phyloP scores from a whole-genome alignment of 352 stramenopile genomes.

The Phytophthora citrophthora region DNA sequence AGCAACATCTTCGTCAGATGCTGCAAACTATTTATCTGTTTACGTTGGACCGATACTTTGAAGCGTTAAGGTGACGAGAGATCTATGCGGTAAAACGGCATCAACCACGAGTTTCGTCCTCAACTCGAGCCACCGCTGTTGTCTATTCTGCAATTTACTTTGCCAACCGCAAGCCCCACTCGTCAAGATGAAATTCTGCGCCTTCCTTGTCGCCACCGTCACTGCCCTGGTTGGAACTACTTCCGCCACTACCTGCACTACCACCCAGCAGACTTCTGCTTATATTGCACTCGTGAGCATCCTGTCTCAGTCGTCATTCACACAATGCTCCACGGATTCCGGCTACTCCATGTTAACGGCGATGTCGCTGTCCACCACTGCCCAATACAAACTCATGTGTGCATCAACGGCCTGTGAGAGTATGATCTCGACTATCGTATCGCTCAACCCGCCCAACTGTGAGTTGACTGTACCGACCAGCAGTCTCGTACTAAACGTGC shows the following conservation, averaged over 20 bases:
- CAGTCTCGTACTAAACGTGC: slow-evolving; percentile 31
- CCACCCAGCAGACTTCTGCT: slow-evolving; percentile 14
- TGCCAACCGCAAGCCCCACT: background rate
- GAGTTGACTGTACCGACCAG: slow-evolving; percentile 30
- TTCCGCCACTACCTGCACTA: slow-evolving; percentile 16
- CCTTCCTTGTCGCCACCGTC: slow-evolving; percentile 10
- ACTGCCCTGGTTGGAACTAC: slow-evolving; percentile 8
- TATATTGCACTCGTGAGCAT: slow-evolving; percentile 21
- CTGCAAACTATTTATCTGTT: background rate
- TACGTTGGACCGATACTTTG: background rate
- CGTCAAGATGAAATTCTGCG: slow-evolving; percentile 22
- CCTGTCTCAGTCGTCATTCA: slow-evolving; percentile 17
- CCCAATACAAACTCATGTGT: slow-evolving; percentile 34
- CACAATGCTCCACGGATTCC: slow-evolving; percentile 20
- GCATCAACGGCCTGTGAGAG: slow-evolving; percentile 25
- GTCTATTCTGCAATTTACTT: background rate
- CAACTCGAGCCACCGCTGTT: background rate
- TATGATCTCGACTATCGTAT: slow-evolving; percentile 20
- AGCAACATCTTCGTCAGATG: background rate
- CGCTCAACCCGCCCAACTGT: slow-evolving; percentile 31
- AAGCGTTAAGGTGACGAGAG: too few relatives aligned
- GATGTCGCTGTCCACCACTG: slow-evolving; percentile 23
- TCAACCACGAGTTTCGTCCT: background rate
- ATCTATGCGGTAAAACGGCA: too few relatives aligned
- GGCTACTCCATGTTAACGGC: slow-evolving; percentile 36